Evolutionary conservation across 257 asterid genomes (phyloP).

Genomic region (Solanum bulbocastanum): DNA sequence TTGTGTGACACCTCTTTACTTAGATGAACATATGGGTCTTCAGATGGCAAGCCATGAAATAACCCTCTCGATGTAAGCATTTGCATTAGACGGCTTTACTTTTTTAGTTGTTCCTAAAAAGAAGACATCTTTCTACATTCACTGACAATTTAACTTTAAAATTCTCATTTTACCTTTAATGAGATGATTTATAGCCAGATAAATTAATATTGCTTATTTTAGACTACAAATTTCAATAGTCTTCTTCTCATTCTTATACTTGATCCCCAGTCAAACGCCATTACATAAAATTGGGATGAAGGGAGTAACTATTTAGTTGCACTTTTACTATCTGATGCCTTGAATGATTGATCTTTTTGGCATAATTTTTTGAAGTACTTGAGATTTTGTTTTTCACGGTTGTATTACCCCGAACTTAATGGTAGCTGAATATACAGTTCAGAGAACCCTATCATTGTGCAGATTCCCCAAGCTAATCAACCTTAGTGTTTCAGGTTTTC

Average conservation of each 20-base stretch:
- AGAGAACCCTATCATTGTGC: not conserved
- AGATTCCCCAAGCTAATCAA: not conserved
- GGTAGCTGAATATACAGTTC: not conserved
- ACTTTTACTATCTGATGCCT: not conserved
- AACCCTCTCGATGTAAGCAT: too few species aligned
- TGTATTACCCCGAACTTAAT: not conserved
- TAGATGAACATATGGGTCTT: too few species aligned
- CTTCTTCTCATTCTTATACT: not conserved
- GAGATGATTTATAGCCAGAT: not conserved
- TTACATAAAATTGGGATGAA: not conserved
- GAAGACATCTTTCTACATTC: not conserved
- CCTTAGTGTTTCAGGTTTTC: slow-evolving; percentile 22
- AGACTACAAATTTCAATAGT: not conserved
- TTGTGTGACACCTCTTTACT: not conserved
- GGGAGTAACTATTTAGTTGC: not conserved
- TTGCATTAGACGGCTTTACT: too few species aligned
- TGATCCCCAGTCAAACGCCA: too few species aligned
- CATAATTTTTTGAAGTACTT: not conserved
- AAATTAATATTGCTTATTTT: not conserved
- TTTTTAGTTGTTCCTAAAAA: not conserved
- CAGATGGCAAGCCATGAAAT: too few species aligned
- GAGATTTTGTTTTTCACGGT: not conserved
- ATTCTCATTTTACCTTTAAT: not conserved
- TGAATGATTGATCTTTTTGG: not conserved
- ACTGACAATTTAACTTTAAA: not conserved